A percentile compares a stretch with the other conserved stretches of the same genome.
These are phyloP conservation scores for Primulina huaijiensis DNA, from an alignment of 257 asterid species.

Conservation along the genomic window DNA sequence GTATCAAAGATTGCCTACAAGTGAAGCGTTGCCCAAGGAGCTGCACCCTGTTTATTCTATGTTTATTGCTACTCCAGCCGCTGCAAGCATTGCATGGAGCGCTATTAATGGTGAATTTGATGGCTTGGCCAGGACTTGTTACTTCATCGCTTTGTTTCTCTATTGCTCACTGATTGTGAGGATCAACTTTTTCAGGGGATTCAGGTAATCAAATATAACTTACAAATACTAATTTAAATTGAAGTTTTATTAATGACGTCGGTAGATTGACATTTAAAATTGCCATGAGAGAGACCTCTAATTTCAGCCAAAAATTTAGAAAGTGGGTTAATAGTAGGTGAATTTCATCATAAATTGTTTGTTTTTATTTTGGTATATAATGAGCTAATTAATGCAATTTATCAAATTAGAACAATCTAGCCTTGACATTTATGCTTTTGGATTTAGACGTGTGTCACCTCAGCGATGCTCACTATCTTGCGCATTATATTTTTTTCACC, in stretches of 20 bases:
- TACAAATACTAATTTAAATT: too few species aligned
- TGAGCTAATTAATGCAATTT: neutral
- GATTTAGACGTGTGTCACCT: neutral
- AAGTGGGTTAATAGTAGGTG: neutral
- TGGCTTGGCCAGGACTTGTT: conserved; percentile 78
- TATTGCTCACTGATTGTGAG: conserved; percentile 71
- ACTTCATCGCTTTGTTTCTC: conserved; percentile 80
- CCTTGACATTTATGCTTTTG: neutral
- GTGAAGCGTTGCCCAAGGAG: conserved; percentile 86
- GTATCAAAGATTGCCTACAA: conserved; percentile 85
- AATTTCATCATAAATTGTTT: neutral
- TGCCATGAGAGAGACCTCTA: neutral
- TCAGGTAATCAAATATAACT: conserved; percentile 43
- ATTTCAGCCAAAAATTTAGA: neutral
- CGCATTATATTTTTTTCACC: too few species aligned
- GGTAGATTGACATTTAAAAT: neutral
- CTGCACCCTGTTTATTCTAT: conserved; percentile 88
- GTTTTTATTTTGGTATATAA: too few species aligned
- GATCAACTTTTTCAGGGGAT: conserved; percentile 86
- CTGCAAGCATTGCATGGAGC: conserved; percentile 96
- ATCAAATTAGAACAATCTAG: too few species aligned
- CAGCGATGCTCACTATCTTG: too few species aligned
- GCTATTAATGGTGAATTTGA: conserved; percentile 78
- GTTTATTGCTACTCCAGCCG: conserved; percentile 95
- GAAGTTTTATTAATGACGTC: neutral